A percentile compares a stretch with the other conserved stretches of the same genome.
Conservation (phyloP, 768 basidiomycete species). For the Astraeus odoratus region DNA sequence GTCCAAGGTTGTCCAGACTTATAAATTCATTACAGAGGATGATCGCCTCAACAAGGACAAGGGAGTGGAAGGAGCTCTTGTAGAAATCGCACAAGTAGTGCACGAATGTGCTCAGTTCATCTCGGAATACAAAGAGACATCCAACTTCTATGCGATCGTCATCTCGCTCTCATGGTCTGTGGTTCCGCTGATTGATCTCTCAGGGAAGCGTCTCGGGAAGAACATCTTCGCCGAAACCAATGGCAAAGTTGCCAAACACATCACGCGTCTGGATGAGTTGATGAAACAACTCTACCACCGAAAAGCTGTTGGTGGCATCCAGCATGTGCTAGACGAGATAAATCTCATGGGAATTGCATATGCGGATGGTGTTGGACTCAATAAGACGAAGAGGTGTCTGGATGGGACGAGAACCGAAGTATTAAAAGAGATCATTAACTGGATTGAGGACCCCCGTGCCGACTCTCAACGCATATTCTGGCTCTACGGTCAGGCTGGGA, state of each 20-base stretch:
- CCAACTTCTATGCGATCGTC: constrained; percentile 12
- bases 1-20: background rate
- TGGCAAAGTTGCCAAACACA: background rate
- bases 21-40: background rate
- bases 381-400: constrained; percentile 6
- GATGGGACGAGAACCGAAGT: constrained; percentile 10
- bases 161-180: background rate
- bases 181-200: too few relatives aligned
- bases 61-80: background rate
- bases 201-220: background rate
- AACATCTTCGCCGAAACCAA: background rate
- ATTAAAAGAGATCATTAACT: constrained; percentile 11
- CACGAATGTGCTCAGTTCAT: constrained; percentile 24
- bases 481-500: constrained; percentile 8
- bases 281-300: constrained; percentile 1
- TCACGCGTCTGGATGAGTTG: background rate
- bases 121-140: constrained; percentile 18
- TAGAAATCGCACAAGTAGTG: constrained; percentile 12
- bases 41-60: background rate
- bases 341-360: constrained; percentile 1
- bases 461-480: constrained; percentile 5
- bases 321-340: background rate
- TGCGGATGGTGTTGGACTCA: background rate
- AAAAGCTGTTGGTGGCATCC: background rate
- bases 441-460: constrained; percentile 4